Base-by-base conservation (phyloP, 2,329 filamentous ascomycete species). In the Knufia fluminis region DNA sequence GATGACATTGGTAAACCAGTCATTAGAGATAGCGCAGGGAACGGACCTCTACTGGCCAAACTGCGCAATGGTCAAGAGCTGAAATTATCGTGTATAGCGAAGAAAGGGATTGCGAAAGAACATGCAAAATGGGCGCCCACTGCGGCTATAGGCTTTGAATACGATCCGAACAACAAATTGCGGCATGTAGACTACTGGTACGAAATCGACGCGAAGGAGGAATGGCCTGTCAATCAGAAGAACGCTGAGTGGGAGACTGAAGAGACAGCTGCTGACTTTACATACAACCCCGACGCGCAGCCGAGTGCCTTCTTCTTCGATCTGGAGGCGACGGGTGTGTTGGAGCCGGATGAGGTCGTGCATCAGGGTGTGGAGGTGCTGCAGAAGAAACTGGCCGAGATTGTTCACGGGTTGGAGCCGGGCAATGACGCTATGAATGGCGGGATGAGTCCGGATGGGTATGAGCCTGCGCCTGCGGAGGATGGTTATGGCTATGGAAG, bases 111-210 rank as follows among this genome's bases (percentile, higher is more conserved):
- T 31, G 42, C 28, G 32, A 98, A 98, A 74, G 92, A 98, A 67
- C 92, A 98, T 68, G 87, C 92, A 8, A 98, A 98, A 69, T 98
- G 92, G 92, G 86, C 88, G 61, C 90, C 92, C 1, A 91, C 86
- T 31, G 79, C 89, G 35, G 92, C 92, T 2, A 83, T 98, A 35
- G 90, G 88, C 20, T 98, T 98, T 65, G 92, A 98, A 68, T 98
- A 98, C 68, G 92, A 98, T 66, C 92, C 92, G 53, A 86, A 94
- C 68, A 98, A 98, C 72, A 96, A 94, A 71, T 73, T 98, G 57
- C 80, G 83, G 57, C 92, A 98, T 68, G 76, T 92, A 49, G 87
- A 94, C 62, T 80, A 94, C 68, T 98, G 92, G 92, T 96, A 88
- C 65, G 92, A 98, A 73, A 79, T 83, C 59, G 85, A 94, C 68